Conservation (phyloP, 2,329 filamentous ascomycete genomes). For the Ampelomyces quisqualis region DNA sequence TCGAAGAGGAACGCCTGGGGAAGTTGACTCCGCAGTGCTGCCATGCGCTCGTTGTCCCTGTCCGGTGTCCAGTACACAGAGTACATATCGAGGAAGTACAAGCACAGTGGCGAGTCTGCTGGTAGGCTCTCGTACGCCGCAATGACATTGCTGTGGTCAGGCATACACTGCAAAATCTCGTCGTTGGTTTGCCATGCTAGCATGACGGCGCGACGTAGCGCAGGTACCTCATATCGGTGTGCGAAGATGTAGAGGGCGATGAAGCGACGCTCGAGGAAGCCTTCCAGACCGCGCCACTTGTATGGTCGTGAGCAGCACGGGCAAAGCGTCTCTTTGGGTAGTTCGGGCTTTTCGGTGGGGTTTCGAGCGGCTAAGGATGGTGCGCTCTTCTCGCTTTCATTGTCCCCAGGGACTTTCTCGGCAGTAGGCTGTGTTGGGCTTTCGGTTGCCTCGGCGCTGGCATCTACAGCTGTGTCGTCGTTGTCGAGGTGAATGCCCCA, state of each 20-base stretch:
- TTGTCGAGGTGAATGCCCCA: conserved; percentile 40
- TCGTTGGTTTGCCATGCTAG: conserved; percentile 42
- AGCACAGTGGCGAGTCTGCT: conserved; percentile 32
- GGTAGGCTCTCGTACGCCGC: conserved; percentile 36
- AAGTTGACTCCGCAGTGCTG: conserved; percentile 34
- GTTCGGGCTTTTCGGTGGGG: conserved; percentile 35
- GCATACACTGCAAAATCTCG: conserved; percentile 41
- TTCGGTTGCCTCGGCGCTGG: conserved; percentile 12
- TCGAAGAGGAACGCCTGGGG: conserved; percentile 40
- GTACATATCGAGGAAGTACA: conserved; percentile 43
- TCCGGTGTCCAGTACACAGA: conserved; percentile 41
- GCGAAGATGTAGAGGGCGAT: conserved; percentile 39
- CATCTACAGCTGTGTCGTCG: conserved; percentile 27
- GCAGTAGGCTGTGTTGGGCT: conserved; percentile 20
- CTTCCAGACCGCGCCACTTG: conserved; percentile 42
- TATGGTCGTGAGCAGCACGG: conserved; percentile 40
- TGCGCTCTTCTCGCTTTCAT: conserved; percentile 27
- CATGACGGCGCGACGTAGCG: conserved; percentile 35
- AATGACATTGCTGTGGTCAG: conserved; percentile 42
- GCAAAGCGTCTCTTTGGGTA: conserved; percentile 40
- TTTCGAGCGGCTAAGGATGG: conserved; percentile 29
- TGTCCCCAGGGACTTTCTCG: conserved; percentile 36
- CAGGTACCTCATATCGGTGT: conserved; percentile 36
- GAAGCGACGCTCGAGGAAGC: conserved; percentile 41
- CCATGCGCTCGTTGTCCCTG: conserved; percentile 34